These are phyloP conservation scores for Lichtheimia hyalospora DNA, from an alignment of 371 early-diverging fungal genomes.

Conservation along the genomic window DNA sequence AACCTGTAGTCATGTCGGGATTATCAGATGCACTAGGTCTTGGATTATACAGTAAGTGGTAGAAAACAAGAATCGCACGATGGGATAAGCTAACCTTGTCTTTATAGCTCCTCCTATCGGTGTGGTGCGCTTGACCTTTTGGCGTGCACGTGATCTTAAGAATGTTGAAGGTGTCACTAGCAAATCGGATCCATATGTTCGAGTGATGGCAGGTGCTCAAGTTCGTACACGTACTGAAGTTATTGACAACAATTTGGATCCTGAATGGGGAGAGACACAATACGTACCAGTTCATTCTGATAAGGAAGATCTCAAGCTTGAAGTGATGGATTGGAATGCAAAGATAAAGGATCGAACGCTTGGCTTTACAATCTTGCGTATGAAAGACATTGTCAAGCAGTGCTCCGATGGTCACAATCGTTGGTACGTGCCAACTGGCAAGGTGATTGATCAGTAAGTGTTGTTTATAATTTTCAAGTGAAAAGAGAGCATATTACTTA, in stretches of 20 bases:
- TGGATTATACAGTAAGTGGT: slow-evolving; percentile 36
- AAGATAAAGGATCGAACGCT: slow-evolving; percentile 63
- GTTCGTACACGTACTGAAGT: slow-evolving; percentile 68
- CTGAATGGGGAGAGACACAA: slow-evolving; percentile 84
- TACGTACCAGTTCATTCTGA: slow-evolving; percentile 71
- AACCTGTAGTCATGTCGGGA: slow-evolving; percentile 54
- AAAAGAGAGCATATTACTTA: not conserved
- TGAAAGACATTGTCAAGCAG: slow-evolving; percentile 48
- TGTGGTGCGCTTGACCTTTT: slow-evolving; percentile 74
- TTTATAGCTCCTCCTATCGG: slow-evolving; percentile 71
- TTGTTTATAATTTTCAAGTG: not conserved
- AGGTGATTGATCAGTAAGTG: slow-evolving; percentile 29
- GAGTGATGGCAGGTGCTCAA: slow-evolving; percentile 62
- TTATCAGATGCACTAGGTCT: slow-evolving; percentile 37
- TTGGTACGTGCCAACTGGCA: slow-evolving; percentile 43
- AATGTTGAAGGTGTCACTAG: slow-evolving; percentile 72
- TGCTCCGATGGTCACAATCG: slow-evolving; percentile 31
- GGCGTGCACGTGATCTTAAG: slow-evolving; percentile 73
- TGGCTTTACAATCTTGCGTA: slow-evolving; percentile 57
- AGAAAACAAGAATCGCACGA: not conserved
- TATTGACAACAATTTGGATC: slow-evolving; percentile 76
- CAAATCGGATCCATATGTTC: slow-evolving; percentile 86
- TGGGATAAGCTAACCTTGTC: not conserved
- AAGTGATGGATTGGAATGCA: slow-evolving; percentile 80
- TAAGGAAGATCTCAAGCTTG: slow-evolving; percentile 69